A percentile compares a stretch with the other conserved stretches of the same genome.
Evolutionary conservation across 2,329 filamentous ascomycete genomes (phyloP).

Genomic region (Calonectria honghensis): DNA sequence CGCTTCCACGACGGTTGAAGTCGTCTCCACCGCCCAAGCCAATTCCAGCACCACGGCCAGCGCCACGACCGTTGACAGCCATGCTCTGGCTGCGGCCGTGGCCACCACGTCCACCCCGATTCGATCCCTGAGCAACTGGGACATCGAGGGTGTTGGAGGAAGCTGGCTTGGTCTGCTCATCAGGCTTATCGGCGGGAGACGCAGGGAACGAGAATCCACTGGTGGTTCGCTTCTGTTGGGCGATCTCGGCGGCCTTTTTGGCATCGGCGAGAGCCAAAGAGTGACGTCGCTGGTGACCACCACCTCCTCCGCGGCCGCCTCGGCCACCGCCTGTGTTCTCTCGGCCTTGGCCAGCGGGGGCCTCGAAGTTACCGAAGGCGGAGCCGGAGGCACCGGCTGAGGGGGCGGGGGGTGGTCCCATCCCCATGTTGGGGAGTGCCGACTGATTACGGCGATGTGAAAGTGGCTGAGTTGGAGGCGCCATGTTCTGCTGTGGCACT

Average conservation of each 20-base stretch:
- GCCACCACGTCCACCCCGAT: conserved; percentile 74
- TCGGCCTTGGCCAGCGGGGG: conserved; percentile 63
- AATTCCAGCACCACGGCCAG: conserved; percentile 77
- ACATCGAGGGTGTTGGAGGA: conserved; percentile 58
- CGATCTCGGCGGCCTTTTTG: conserved; percentile 96
- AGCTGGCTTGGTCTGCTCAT: conserved; percentile 65
- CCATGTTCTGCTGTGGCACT: conserved; percentile 84
- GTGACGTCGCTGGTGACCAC: conserved; percentile 94
- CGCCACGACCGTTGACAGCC: conserved; percentile 83
- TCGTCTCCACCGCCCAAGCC: conserved; percentile 75
- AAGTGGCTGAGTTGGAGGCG: conserved; percentile 83
- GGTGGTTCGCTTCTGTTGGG: conserved; percentile 96
- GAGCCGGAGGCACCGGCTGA: conserved; percentile 91
- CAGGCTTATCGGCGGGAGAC: conserved; percentile 77
- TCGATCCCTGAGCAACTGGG: conserved; percentile 64
- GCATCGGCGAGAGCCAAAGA: conserved; percentile 96
- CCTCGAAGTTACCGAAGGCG: conserved; percentile 86
- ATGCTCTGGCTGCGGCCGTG: conserved; percentile 93
- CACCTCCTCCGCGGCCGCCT: conserved; percentile 83
- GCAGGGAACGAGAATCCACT: conserved; percentile 96
- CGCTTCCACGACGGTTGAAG: conserved; percentile 85
- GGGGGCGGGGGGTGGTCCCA: conserved; percentile 92
- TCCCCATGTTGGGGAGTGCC: conserved; percentile 92
- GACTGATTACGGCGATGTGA: conserved; percentile 99
- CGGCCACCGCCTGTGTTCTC: conserved; percentile 70